Conservation (phyloP, 1,284 basidiomycete genomes). For the Ustilago crameri region DNA sequence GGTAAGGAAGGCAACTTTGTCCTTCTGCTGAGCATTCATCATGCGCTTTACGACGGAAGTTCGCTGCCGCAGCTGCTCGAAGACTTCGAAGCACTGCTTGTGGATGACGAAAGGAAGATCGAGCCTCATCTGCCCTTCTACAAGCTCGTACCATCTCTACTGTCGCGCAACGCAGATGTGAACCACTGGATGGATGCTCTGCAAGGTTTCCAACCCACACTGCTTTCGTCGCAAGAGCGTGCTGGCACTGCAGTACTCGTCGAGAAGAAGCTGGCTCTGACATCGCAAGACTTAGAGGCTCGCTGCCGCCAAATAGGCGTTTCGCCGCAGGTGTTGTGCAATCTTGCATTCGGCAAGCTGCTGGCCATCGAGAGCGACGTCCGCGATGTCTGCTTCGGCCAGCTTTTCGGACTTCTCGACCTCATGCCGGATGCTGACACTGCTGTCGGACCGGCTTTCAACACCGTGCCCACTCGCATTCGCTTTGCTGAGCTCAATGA, state of each 20-base stretch:
- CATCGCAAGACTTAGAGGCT: slow-evolving; percentile 21
- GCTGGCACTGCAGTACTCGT: slow-evolving; percentile 11
- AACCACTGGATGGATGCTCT: slow-evolving; percentile 46
- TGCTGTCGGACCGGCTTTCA: slow-evolving; percentile 61
- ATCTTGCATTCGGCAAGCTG: slow-evolving; percentile 57
- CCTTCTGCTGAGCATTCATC: slow-evolving; percentile 49
- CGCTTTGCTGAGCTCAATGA: slow-evolving; percentile 19
- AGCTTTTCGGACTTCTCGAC: slow-evolving; percentile 58
- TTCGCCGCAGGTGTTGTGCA: slow-evolving; percentile 54
- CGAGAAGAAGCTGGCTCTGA: slow-evolving; percentile 18
- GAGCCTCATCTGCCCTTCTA: slow-evolving; percentile 34
- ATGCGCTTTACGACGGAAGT: slow-evolving; percentile 57
- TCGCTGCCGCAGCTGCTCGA: slow-evolving; percentile 51
- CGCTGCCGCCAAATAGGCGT: slow-evolving; percentile 41
- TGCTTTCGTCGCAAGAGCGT: slow-evolving; percentile 5
- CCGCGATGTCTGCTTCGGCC: slow-evolving; percentile 61
- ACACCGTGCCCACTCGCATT: slow-evolving; percentile 59
- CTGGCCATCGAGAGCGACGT: slow-evolving; percentile 40
- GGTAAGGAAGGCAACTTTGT: neutral
- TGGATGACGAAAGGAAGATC: neutral
- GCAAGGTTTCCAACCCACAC: slow-evolving; percentile 23
- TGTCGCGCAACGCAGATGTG: slow-evolving; percentile 41
- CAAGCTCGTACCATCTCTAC: slow-evolving; percentile 48
- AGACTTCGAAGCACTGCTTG: slow-evolving; percentile 32
- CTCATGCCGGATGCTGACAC: slow-evolving; percentile 48